Base-by-base conservation (phyloP, 2,329 filamentous ascomycete genomes). In the Diaporthe batatas region DNA sequence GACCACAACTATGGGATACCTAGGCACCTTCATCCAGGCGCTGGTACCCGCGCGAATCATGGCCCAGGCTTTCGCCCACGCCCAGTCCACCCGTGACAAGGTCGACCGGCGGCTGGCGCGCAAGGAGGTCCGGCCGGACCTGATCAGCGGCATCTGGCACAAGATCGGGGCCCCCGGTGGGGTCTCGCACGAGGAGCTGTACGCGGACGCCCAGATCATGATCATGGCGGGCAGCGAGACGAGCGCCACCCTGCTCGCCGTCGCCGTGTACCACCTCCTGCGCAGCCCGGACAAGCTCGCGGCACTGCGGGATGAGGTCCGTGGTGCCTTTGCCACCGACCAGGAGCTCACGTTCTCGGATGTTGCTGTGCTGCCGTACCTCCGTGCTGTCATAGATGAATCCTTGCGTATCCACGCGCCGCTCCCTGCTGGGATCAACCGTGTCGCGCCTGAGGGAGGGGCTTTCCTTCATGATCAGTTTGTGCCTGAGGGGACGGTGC, bases 401-500 rank as follows among this genome's bases (percentile, higher is more conserved):
- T 7, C 51, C 23, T 39, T 75, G 69, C 74, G 74, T 6, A 78
- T 79, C 72, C 78, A 74, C 57, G 73, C 75, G 5, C 55, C 74
- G 7, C 62, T 74, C 16, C 68, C 69, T 39, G 59, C 68, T 25
- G 70, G 73, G 42, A 36, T 73, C 65, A 73, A 69, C 67, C 71
- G 71, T 16, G 54, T 75, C 14, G 76, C 77, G 6, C 73, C 77
- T n/a, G 29, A 57, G 11, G 75, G 73, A 25, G 79, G 79, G 25
- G 68, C 74, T 7, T 64, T 70, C 12, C 47, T 80, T 11, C 75
- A 74, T 21, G 75, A 73, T 8, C 68, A 74, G 23, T 76, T 74
- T 59, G 72, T 80, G 14, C 75, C 79, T 6, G 75, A 72, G 49
- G 76, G 76, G 6, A 76, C 76, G 16, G 83, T 86, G 72, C 79